Evolutionary conservation across 148 eudicot genomes (phyloP), one percentile per base, ranked within the genome.

Genomic region (Nyssa sinensis): DNA sequence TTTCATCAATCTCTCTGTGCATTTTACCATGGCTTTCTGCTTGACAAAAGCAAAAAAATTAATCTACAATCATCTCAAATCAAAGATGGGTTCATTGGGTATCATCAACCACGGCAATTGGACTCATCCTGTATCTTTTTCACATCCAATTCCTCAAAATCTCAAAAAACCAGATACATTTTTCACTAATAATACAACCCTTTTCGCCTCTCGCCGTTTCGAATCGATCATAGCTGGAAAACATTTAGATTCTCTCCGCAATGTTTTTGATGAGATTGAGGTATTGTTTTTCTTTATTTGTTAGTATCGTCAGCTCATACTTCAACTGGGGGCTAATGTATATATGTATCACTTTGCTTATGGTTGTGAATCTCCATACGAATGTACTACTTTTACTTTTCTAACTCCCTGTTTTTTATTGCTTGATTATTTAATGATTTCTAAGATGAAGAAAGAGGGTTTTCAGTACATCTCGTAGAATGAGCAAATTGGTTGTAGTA

Each of bases 171-270:
- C 79, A 47, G 53, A 30, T 60, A 12, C 78, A 33, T 14, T 7
- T 70, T 74, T 69, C 25, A 49, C 70, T 55, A 61, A 71, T 66
- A 66, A 64, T 7, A 30, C 23, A 31, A 29, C 78, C 78, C 80
- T 53, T 74, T 80, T 73, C 41, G 60, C 27, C 57, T 81, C 78
- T 59, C 78, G 68, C 66, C 88, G 79, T 71, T 86, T 77, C 58
- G 82, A 79, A 61, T 88, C 86, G 9, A 79, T 77, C 30, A 51
- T 35, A 75, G 81, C 86, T 61, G 84, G 75, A 37, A 77, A 69
- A 24, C 64, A 70, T 31, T 23, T 74, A 35, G 74, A 70, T 73
- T 55, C 80, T 72, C 35, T 66, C 33, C 69, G 27, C 51, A 60
- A 11, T 64, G 71, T 62, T 35, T 57, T 41, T 74, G 39, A 68